A percentile compares a stretch with the other conserved stretches of the same genome.
These are phyloP conservation scores for Fusarium praegraminearum DNA, from an alignment of 2,329 filamentous ascomycete genomes.

Conservation along the genomic window DNA sequence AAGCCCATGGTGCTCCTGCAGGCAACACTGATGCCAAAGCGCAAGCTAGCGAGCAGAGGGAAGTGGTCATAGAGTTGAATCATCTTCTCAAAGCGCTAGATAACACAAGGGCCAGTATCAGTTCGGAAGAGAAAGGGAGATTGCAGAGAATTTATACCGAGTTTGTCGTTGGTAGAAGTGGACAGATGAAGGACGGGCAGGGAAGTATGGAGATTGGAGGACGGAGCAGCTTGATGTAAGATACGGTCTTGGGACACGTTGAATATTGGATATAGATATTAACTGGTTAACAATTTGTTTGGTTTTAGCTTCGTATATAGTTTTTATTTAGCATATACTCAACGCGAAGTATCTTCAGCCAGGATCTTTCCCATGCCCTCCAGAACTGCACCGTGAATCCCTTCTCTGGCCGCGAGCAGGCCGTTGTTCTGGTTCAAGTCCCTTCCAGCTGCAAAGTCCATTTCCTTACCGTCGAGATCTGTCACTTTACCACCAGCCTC, in stretches of 20 bases:
- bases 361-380: conserved; percentile 41
- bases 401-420: conserved; percentile 59
- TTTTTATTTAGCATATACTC: neutral
- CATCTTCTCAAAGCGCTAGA: conserved; percentile 84
- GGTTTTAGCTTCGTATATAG: neutral
- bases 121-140: conserved; percentile 77
- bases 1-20: conserved; percentile 48
- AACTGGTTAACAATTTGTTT: neutral
- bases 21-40: conserved; percentile 46
- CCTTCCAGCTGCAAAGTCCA: conserved; percentile 55
- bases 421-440: conserved; percentile 52
- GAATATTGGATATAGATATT: conserved; percentile 12
- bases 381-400: conserved; percentile 58
- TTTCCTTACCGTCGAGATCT: conserved; percentile 56
- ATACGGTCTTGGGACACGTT: conserved; percentile 15
- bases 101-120: conserved; percentile 85
- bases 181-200: conserved; percentile 95
- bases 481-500: conserved; percentile 67
- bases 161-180: conserved; percentile 92
- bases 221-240: conserved; percentile 90
- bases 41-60: conserved; percentile 60
- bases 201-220: conserved; percentile 93
- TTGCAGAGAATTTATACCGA: conserved; percentile 88
- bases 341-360: conserved; percentile 29
- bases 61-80: conserved; percentile 86